phyloP scores from a whole-genome alignment of 352 stramenopile genomes.

The Globisporangium perplexum region DNA sequence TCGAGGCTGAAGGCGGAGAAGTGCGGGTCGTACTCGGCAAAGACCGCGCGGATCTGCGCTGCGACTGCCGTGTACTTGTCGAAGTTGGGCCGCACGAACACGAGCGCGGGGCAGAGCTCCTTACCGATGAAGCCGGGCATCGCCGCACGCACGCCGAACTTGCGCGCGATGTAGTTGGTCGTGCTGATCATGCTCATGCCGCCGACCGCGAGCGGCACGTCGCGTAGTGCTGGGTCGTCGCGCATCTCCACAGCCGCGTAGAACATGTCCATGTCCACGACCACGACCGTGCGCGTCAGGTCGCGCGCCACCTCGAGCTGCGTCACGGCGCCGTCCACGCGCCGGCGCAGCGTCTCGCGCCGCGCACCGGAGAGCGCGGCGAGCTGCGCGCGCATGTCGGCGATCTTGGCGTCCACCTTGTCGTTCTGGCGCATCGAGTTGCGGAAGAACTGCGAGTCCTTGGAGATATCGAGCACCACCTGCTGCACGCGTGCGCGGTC shows the following conservation, averaged over 20 bases:
- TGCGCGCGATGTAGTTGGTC: conserved; percentile 93
- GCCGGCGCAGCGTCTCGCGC: conserved; percentile 23
- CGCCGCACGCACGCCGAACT: conserved; percentile 92
- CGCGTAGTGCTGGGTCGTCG: conserved; percentile 80
- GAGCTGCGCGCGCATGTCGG: conserved; percentile 63
- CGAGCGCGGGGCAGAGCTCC: conserved; percentile 90
- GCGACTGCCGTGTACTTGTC: conserved; percentile 86
- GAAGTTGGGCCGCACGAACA: conserved; percentile 92
- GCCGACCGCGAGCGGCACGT: conserved; percentile 91
- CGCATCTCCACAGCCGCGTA: conserved; percentile 95
- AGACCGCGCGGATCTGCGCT: conserved; percentile 70
- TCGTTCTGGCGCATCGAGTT: conserved; percentile 88
- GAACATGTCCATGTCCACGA: conserved; percentile 98
- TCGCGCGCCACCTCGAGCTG: conserved; percentile 51
- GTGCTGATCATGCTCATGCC: conserved; percentile 93
- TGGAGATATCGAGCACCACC: conserved; percentile 93
- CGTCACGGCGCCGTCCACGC: conserved; percentile 36
- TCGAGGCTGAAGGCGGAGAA: conserved; percentile 91
- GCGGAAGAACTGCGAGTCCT: conserved; percentile 91
- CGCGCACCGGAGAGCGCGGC: conserved; percentile 34
- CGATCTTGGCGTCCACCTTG: conserved; percentile 82
- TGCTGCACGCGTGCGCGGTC: conserved; percentile 90
- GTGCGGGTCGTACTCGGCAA: conserved; percentile 92
- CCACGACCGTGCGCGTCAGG: conserved; percentile 75
- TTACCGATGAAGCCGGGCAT: conserved; percentile 97